These are phyloP conservation scores for Wickerhamiella occidentalis DNA, from an alignment of 805 yeast species.

Conservation along the genomic window DNA sequence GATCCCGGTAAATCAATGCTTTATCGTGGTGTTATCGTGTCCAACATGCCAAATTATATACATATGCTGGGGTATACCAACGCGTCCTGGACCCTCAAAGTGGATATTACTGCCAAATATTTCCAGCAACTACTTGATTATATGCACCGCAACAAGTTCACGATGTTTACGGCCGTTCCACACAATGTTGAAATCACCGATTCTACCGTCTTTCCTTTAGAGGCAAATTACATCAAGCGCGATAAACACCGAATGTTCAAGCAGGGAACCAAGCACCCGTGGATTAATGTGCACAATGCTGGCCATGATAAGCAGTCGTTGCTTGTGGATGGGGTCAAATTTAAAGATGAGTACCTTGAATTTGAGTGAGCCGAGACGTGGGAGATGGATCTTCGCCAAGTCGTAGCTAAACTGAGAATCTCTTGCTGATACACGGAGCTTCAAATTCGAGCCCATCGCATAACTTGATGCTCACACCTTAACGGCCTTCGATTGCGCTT, in stretches of 20 bases:
- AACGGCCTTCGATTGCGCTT: too few relatives aligned
- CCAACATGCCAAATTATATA: slow-evolving; percentile 1
- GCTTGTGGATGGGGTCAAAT: background rate
- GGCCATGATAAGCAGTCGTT: background rate
- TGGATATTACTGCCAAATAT: background rate
- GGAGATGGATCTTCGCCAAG: too few relatives aligned
- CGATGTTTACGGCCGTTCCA: background rate
- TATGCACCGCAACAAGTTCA: background rate
- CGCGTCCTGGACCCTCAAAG: slow-evolving; percentile 9
- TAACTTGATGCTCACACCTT: too few relatives aligned
- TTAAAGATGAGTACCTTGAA: slow-evolving; percentile 1
- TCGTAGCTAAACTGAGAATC: too few relatives aligned
- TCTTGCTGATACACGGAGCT: too few relatives aligned
- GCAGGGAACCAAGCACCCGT: background rate
- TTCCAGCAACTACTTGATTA: background rate
- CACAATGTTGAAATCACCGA: background rate
- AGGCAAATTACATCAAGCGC: slow-evolving; percentile 2
- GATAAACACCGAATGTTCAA: background rate
- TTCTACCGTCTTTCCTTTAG: background rate
- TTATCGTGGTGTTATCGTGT: slow-evolving; percentile 1
- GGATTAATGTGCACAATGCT: slow-evolving; percentile 4
- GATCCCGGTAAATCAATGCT: background rate
- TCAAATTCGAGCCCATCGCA: too few relatives aligned
- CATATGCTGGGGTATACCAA: slow-evolving; percentile 6
- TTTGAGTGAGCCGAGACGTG: too few relatives aligned